A percentile compares a stretch with the other conserved stretches of the same genome.
Evolutionary conservation across 2,329 filamentous ascomycete species (phyloP).

Genomic region (Pyrenophora teres): DNA sequence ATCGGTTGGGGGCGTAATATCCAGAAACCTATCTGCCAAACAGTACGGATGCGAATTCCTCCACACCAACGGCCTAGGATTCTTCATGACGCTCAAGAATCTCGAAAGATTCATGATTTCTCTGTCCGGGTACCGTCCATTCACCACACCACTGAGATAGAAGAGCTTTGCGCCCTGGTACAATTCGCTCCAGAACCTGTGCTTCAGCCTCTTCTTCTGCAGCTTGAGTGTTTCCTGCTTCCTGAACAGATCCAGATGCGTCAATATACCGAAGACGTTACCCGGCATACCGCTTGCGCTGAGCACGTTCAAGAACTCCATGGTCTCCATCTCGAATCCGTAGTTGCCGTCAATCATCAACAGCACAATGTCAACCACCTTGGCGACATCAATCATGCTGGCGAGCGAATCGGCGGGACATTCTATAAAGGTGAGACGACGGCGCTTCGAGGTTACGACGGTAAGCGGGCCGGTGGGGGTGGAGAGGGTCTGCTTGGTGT

Average conservation of each 20-base stretch:
- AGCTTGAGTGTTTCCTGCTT: conserved; percentile 91
- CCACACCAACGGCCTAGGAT: conserved; percentile 94
- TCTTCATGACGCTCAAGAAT: conserved; percentile 99
- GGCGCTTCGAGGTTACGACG: conserved; percentile 93
- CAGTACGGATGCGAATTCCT: conserved; percentile 95
- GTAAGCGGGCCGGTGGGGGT: conserved; percentile 91
- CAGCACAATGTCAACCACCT: conserved; percentile 95
- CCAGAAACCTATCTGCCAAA: conserved; percentile 90
- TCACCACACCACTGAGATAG: conserved; percentile 94
- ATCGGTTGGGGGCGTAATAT: conserved; percentile 89
- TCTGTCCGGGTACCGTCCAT: conserved; percentile 93
- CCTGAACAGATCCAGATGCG: conserved; percentile 92
- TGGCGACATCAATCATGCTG: conserved; percentile 95
- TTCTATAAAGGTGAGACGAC: conserved; percentile 93
- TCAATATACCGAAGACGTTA: conserved; percentile 96
- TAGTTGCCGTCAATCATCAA: conserved; percentile 99
- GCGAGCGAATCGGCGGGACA: conserved; percentile 92
- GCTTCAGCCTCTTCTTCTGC: conserved; percentile 95
- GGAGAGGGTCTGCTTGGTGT: conserved; percentile 92
- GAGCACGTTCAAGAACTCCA: conserved; percentile 96
- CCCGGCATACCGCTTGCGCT: conserved; percentile 97
- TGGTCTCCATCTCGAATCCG: conserved; percentile 99
- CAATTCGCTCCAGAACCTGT: conserved; percentile 93
- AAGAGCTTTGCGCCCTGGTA: conserved; percentile 98
- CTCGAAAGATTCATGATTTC: conserved; percentile 95